These are phyloP conservation scores for Amaranthus hypochondriacus DNA, from an alignment of 148 eudicot genomes.

Conservation along the genomic window DNA sequence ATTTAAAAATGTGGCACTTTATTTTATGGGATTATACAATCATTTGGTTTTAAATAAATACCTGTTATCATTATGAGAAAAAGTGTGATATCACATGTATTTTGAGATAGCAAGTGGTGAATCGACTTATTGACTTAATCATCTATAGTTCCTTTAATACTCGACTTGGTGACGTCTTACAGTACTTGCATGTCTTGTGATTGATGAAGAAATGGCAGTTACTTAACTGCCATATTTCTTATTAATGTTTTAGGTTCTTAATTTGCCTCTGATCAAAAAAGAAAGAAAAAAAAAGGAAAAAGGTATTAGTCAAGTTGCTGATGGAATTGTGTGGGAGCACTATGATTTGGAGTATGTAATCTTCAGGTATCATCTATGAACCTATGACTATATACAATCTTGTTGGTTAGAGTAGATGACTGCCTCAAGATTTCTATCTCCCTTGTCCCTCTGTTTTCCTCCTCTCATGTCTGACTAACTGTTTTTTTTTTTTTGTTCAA, in stretches of 20 bases:
- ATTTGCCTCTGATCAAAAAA: not conserved
- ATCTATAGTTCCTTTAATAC: not conserved
- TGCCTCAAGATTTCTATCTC: not conserved
- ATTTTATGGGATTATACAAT: too few relatives aligned
- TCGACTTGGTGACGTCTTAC: not conserved
- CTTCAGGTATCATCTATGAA: slow-evolving; percentile 2
- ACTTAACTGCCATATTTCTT: not conserved
- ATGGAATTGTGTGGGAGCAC: slow-evolving; percentile 14
- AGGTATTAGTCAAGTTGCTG: not conserved
- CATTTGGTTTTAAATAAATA: too few relatives aligned
- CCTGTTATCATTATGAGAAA: too few relatives aligned
- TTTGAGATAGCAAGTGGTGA: not conserved
- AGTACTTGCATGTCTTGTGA: not conserved
- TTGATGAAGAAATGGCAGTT: not conserved
- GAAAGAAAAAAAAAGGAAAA: not conserved
- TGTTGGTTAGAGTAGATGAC: too few relatives aligned
- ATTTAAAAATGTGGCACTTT: too few relatives aligned
- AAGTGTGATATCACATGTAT: not conserved
- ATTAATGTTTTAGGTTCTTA: slow-evolving; percentile 20
- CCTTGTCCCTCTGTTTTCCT: not conserved
- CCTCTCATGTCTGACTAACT: not conserved
- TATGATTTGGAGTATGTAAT: slow-evolving; percentile 5
- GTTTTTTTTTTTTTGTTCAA: not conserved
- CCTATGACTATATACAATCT: too few relatives aligned
- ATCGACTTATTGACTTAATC: not conserved